Evolutionary conservation across 441 rosid genomes (phyloP).

Genomic region (Oxalis stricta): DNA sequence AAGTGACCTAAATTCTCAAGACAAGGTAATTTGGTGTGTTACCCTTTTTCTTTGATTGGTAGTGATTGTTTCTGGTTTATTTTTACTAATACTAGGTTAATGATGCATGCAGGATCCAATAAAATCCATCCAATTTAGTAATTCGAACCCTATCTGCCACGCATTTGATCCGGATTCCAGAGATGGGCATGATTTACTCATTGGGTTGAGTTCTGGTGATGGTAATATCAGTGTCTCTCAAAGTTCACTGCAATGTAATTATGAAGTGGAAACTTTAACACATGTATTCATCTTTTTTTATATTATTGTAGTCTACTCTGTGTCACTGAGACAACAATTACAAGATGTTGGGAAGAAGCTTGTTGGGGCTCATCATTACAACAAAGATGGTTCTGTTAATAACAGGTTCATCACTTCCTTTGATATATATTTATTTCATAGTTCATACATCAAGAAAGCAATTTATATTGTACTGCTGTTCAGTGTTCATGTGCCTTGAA

Average conservation of each 20-base stretch:
- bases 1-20: conserved; percentile 95
- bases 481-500: not conserved
- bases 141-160: conserved; percentile 83
- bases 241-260: conserved; percentile 10
- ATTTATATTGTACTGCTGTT: not conserved
- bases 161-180: conserved; percentile 88
- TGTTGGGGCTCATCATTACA: conserved; percentile 76
- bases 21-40: conserved; percentile 47
- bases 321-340: conserved; percentile 89
- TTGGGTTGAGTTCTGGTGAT: conserved; percentile 89
- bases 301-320: conserved; percentile 63
- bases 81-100: too few relatives aligned
- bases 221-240: conserved; percentile 42
- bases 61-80: conserved; percentile 5
- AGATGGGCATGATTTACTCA: conserved; percentile 94
- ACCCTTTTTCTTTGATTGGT: conserved; percentile 7
- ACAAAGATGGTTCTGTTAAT: conserved; percentile 90
- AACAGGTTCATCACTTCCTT: conserved; percentile 73
- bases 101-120: conserved; percentile 67
- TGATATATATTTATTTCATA: not conserved
- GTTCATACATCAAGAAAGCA: not conserved
- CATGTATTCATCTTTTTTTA: conserved; percentile 17
- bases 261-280: conserved; percentile 7
- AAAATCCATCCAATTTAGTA: conserved; percentile 86
- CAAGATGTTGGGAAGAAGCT: conserved; percentile 93